Conservation (phyloP, 139 green algal genomes). For the Pycnococcus provasolii region DNA sequence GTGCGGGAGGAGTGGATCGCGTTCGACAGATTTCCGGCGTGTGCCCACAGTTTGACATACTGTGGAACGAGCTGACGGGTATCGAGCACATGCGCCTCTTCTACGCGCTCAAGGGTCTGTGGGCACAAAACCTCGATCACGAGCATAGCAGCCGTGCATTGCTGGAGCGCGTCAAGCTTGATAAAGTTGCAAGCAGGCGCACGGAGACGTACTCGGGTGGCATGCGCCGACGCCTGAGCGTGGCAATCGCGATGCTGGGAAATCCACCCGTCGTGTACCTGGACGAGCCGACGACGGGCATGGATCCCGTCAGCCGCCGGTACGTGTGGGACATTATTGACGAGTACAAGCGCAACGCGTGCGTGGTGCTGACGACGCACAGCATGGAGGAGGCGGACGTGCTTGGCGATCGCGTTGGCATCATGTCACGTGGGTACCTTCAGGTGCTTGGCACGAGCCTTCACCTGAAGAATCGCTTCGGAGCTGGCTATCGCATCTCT, state of each 20-base stretch:
- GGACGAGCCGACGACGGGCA: constrained; percentile 68
- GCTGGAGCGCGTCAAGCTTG: constrained; percentile 17
- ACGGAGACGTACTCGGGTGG: constrained; percentile 59
- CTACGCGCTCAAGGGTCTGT: constrained; percentile 51
- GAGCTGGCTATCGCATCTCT: constrained; percentile 2
- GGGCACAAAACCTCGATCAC: not conserved
- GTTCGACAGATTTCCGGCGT: constrained; percentile 35
- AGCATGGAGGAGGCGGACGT: constrained; percentile 65
- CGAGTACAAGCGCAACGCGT: constrained; percentile 48
- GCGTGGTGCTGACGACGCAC: constrained; percentile 82
- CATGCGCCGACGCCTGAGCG: constrained; percentile 58
- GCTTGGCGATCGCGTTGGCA: constrained; percentile 60
- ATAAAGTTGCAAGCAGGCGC: not conserved
- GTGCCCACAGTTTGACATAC: constrained; percentile 78
- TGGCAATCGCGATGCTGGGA: constrained; percentile 48
- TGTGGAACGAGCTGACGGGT: constrained; percentile 68
- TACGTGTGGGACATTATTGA: constrained; percentile 48
- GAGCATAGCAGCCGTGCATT: not conserved
- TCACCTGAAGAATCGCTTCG: constrained; percentile 52
- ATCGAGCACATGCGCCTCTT: constrained; percentile 67
- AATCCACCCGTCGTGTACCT: constrained; percentile 27
- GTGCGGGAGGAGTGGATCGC: constrained; percentile 16
- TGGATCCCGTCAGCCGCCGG: constrained; percentile 69
- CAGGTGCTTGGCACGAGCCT: constrained; percentile 52
- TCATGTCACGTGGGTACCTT: constrained; percentile 59